Percentiles rank a stretch among this genome's conserved stretches.
phyloP scores from a whole-genome alignment of 495 filamentous ascomycete genomes.

The Penicillium lagena region DNA sequence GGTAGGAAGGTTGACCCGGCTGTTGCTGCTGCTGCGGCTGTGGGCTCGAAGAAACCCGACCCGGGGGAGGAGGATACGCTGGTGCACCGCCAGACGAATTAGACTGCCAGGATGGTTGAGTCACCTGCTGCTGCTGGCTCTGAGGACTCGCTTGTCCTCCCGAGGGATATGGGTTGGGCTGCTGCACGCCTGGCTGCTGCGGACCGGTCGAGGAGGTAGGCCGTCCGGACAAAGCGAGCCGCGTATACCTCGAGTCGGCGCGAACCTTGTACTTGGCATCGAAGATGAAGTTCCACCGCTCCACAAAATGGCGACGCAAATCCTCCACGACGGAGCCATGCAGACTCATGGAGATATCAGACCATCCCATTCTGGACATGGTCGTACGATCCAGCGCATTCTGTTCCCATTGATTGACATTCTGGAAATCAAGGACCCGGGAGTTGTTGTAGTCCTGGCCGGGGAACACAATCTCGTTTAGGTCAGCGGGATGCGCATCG shows the following conservation, averaged over 20 bases:
- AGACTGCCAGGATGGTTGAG: neutral
- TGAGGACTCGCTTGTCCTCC: conserved; percentile 11
- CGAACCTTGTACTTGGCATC: conserved; percentile 70
- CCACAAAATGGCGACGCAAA: conserved; percentile 70
- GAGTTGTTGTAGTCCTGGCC: conserved; percentile 97
- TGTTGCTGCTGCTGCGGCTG: conserved; percentile 8
- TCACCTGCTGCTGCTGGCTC: conserved; percentile 4
- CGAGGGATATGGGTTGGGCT: conserved; percentile 9
- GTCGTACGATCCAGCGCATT: conserved; percentile 80
- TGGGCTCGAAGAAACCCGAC: neutral
- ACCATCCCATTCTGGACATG: conserved; percentile 89
- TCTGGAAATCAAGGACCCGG: conserved; percentile 77
- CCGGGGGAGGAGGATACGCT: neutral
- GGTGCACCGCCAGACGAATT: neutral
- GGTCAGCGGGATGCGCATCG: conserved; percentile 74
- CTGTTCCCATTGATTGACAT: conserved; percentile 75
- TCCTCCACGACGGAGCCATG: conserved; percentile 76
- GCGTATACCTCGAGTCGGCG: conserved; percentile 55
- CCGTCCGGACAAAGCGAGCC: conserved; percentile 38
- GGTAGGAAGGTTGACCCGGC: neutral
- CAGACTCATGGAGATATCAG: conserved; percentile 78
- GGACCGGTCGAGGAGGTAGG: conserved; percentile 15
- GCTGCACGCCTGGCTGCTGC: conserved; percentile 12
- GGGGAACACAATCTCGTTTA: conserved; percentile 71
- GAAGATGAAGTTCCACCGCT: conserved; percentile 93